These are phyloP conservation scores for Cyclotella distinguenda DNA, from an alignment of 108 stramenopile species.

Conservation along the genomic window DNA sequence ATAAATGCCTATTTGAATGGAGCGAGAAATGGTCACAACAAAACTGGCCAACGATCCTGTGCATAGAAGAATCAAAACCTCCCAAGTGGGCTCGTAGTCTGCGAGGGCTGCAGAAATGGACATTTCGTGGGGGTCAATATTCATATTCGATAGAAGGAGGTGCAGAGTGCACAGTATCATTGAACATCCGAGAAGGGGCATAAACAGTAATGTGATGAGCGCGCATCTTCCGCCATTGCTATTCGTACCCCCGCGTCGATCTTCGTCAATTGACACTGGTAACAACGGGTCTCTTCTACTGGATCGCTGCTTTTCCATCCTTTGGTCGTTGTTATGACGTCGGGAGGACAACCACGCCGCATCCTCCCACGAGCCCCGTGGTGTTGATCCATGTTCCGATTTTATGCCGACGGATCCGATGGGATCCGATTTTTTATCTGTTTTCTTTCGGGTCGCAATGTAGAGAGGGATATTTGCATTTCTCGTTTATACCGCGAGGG, in stretches of 20 bases:
- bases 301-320: not conserved
- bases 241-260: not conserved
- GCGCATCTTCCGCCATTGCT: constrained; percentile 10
- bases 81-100: constrained; percentile 30
- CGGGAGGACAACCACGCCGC: no score
- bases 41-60: constrained; percentile 19
- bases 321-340: not conserved
- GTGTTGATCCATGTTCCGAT: no score
- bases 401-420: no score
- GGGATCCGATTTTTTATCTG: no score
- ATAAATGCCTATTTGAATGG: constrained; percentile 43
- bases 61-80: constrained; percentile 19
- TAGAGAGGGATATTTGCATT: no score
- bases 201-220: constrained; percentile 3
- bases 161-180: constrained; percentile 22
- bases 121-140: constrained; percentile 9
- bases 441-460: no score
- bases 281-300: constrained; percentile 14
- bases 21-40: constrained; percentile 25
- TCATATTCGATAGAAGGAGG: constrained; percentile 15
- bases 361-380: no score
- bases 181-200: constrained; percentile 30
- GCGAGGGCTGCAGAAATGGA: constrained; percentile 28
- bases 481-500: no score
- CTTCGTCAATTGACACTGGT: not conserved